Base-by-base conservation (phyloP, 768 basidiomycete species). In the Lanmaoa pseudosensibilis region DNA sequence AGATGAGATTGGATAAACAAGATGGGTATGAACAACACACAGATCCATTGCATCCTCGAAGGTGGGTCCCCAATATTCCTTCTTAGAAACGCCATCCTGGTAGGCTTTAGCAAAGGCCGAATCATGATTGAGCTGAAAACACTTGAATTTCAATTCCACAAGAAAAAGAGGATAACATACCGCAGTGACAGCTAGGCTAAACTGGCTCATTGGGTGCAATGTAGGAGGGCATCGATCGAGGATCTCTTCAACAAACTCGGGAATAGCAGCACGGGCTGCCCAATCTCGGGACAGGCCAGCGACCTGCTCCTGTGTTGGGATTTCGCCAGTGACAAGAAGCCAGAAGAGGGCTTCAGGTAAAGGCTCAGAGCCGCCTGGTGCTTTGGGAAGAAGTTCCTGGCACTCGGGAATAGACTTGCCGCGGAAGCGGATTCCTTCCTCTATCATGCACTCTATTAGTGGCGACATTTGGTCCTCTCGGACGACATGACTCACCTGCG, bases 131-230 rank as follows among this genome's bases (percentile, higher is more conserved):
- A 93, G 80, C 89, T 90, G 30, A 52, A 57, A 48, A 64, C 21
- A 38, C 36, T 5, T 60, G 39, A 47, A 59, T 58, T 45, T 55
- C 18, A 33, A 19, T 27, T 2, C 8, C 49, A 33, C 30, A 12
- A 55, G 44, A 32, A 47, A n/a, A 32, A 1, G 49, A 18, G 36
- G 46, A 13, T 33, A 15, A 75, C 83, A 43, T 70, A 90, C 89
- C 32, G 96, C 94, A 62, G 95, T 98, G 64, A 96, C 92, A 56
- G 95, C 95, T 69, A 97, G 78, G 71, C 89, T 90, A 78, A 98
- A 97, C 77, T 98, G 96, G 74, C 90, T 94, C 96, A 98, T 98
- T 61, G 96, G 96, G 74, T 98, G 96, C 44, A 98, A 83, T 16
- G 94, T 95, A 49, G 90, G 87, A 19, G 91, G 91, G 75, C 91